These are phyloP conservation scores for Populus nigra DNA, from an alignment of 345 rosid genomes.

Conservation along the genomic window DNA sequence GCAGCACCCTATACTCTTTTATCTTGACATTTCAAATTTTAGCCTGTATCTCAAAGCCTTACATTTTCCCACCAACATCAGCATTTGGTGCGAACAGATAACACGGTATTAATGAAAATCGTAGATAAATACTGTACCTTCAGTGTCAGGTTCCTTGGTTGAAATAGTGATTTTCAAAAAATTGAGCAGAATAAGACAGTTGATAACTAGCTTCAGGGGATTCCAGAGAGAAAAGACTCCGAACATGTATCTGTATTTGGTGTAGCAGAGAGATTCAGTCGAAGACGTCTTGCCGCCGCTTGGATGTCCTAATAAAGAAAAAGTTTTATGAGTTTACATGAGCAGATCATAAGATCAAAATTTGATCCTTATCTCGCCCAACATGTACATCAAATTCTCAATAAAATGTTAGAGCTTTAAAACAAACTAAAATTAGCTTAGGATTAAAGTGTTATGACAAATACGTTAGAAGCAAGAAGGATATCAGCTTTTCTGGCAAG, in stretches of 20 bases:
- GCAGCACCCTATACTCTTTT: background rate
- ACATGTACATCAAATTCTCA: too few species aligned
- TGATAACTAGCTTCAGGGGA: slow-evolving; percentile 27
- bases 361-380: too few species aligned
- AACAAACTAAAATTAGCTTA: too few species aligned
- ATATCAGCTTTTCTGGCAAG: too few species aligned
- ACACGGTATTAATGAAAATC: background rate
- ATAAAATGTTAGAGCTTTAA: too few species aligned
- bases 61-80: background rate
- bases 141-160: slow-evolving; percentile 56
- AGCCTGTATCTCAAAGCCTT: too few species aligned
- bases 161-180: slow-evolving; percentile 37
- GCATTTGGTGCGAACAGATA: background rate
- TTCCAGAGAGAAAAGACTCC: slow-evolving; percentile 29
- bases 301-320: slow-evolving; percentile 19
- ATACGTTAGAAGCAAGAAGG: too few species aligned
- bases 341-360: too few species aligned
- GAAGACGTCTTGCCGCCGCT: slow-evolving; percentile 25
- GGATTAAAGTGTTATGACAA: too few species aligned
- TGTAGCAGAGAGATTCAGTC: slow-evolving; percentile 16
- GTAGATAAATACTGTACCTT: slow-evolving; percentile 44
- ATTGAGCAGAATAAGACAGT: slow-evolving; percentile 40
- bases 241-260: slow-evolving; percentile 10
- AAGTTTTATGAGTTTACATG: background rate
- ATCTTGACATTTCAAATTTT: background rate